These are phyloP conservation scores for Kernera saxatilis DNA, from an alignment of 345 rosid genomes.

Conservation along the genomic window DNA sequence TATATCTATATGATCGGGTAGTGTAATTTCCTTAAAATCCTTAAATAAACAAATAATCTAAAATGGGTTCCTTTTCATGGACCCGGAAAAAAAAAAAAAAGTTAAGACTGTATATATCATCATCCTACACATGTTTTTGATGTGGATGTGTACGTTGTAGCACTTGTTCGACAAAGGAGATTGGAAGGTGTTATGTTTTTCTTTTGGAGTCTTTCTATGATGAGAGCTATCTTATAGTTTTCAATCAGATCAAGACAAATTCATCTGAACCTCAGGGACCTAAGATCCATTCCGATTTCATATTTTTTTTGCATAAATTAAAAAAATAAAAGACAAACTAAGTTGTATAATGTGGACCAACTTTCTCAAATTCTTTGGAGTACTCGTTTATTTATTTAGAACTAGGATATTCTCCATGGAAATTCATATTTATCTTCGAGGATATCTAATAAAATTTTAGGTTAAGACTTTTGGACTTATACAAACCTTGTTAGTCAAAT, in stretches of 20 bases:
- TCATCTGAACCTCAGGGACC: constrained; percentile 17
- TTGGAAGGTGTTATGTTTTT: constrained; percentile 15
- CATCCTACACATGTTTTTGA: constrained; percentile 25
- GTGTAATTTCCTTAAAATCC: not conserved
- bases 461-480: no score
- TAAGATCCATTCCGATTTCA: constrained; percentile 10
- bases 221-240: constrained; percentile 8
- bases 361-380: not conserved
- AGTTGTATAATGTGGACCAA: constrained; percentile 20
- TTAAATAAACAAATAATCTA: not conserved
- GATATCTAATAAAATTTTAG: no score
- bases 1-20: not conserved
- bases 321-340: not conserved
- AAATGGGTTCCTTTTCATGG: not conserved
- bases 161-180: constrained; percentile 30
- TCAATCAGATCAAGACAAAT: constrained; percentile 16
- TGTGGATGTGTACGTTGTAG: constrained; percentile 26
- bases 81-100: constrained; percentile 1
- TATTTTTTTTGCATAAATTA: not conserved
- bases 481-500: no score
- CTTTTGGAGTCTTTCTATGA: constrained; percentile 8
- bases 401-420: not conserved
- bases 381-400: not conserved
- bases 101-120: constrained; percentile 18
- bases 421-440: not conserved